Percentiles rank a stretch among this genome's conserved stretches.
Evolutionary conservation across 768 basidiomycete species (phyloP).

Genomic region (Pleurotus djamor): DNA sequence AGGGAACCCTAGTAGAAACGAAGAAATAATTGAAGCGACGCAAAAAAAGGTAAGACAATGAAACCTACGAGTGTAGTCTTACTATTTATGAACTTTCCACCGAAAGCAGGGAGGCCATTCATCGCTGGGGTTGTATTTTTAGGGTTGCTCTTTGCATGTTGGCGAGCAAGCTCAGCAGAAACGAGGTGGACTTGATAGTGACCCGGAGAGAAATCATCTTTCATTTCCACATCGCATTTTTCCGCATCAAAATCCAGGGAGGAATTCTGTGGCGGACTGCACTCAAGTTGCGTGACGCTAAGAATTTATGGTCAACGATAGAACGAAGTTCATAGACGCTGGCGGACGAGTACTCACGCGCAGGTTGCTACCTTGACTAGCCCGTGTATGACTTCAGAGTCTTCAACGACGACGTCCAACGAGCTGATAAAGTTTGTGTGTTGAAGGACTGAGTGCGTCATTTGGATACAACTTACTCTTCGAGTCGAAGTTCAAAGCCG

Average conservation of each 20-base stretch:
- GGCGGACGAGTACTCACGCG: no score
- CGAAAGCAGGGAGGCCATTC: slow-evolving; percentile 18
- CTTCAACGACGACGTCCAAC: slow-evolving; percentile 6
- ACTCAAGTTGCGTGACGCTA: no score
- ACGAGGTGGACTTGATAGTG: slow-evolving; percentile 17
- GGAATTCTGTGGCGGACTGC: no score
- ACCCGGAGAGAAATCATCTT: slow-evolving; percentile 1
- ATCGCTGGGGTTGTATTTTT: slow-evolving; percentile 12
- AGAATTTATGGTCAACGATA: no score
- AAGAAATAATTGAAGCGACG: not conserved
- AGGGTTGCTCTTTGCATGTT: slow-evolving; percentile 11
- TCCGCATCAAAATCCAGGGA: slow-evolving; percentile 13
- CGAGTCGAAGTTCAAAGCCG: slow-evolving; percentile 18
- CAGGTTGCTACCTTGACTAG: not conserved
- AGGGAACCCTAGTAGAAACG: slow-evolving; percentile 12
- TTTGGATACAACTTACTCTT: slow-evolving; percentile 16
- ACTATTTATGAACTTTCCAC: slow-evolving; percentile 15
- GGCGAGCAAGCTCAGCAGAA: slow-evolving; percentile 16
- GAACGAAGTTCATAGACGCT: no score
- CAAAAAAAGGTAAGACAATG: not conserved
- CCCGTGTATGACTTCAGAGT: not conserved
- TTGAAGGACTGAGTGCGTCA: not conserved
- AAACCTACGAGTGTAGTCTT: slow-evolving; percentile 18
- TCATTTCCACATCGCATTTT: slow-evolving; percentile 11
- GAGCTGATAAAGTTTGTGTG: not conserved